phyloP scores from a whole-genome alignment of 1,284 basidiomycete genomes.

The Cutaneotrichosporon sp. region DNA sequence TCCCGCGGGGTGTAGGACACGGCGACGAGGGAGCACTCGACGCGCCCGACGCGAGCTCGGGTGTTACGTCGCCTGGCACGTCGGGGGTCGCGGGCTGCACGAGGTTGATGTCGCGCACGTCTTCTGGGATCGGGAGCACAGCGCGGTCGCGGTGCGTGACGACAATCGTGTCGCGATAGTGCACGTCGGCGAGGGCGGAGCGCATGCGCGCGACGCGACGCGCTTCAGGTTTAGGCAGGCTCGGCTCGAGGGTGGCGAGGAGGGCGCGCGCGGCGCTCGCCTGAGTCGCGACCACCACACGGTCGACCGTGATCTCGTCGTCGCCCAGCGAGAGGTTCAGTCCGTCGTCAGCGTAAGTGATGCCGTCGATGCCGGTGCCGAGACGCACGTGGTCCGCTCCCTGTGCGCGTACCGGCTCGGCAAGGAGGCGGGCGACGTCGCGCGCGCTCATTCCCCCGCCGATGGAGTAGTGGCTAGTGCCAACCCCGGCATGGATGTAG shows the following conservation, averaged over 20 bases:
- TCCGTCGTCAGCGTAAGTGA: slow-evolving; percentile 26
- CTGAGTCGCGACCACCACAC: slow-evolving; percentile 69
- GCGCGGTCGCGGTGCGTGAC: slow-evolving; percentile 66
- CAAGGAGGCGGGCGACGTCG: slow-evolving; percentile 35
- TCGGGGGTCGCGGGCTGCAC: slow-evolving; percentile 42
- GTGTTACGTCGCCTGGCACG: not conserved
- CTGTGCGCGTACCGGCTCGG: slow-evolving; percentile 26
- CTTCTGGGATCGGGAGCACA: slow-evolving; percentile 59
- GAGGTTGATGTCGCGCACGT: slow-evolving; percentile 67
- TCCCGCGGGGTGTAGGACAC: slow-evolving; percentile 10
- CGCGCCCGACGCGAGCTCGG: slow-evolving; percentile 12
- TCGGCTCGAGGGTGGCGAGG: slow-evolving; percentile 30
- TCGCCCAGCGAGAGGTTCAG: slow-evolving; percentile 13
- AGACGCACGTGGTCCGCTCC: slow-evolving; percentile 32
- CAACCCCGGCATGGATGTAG: slow-evolving; percentile 45
- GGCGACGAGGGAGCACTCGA: slow-evolving; percentile 15
- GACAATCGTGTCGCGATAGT: slow-evolving; percentile 58
- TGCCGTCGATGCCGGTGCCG: slow-evolving; percentile 25
- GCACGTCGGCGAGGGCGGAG: slow-evolving; percentile 39
- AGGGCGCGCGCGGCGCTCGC: slow-evolving; percentile 61
- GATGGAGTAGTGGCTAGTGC: slow-evolving; percentile 45
- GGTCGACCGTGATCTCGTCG: slow-evolving; percentile 56
- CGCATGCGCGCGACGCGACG: slow-evolving; percentile 32
- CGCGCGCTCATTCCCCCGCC: slow-evolving; percentile 27
- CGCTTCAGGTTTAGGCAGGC: slow-evolving; percentile 25